Evolutionary conservation across 495 filamentous ascomycete species (phyloP).

Genomic region (Tuber microsphaerosporum): DNA sequence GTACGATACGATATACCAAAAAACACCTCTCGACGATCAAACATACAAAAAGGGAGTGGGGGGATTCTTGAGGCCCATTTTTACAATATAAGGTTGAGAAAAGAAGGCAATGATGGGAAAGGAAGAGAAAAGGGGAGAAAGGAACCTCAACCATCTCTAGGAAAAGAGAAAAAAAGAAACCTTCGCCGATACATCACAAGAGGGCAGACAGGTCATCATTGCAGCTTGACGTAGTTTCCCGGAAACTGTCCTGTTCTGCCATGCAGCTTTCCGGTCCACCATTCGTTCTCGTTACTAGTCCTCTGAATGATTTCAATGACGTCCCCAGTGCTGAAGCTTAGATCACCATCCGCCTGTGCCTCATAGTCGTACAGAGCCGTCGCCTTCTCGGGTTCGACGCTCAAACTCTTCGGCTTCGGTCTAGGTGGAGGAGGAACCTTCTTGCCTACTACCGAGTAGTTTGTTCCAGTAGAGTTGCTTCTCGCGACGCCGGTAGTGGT

Average conservation of each 20-base stretch:
- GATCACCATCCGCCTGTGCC: slow-evolving; percentile 87
- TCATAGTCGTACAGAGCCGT: slow-evolving; percentile 92
- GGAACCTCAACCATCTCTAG: slow-evolving; percentile 21
- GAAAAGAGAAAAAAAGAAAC: slow-evolving; percentile 6
- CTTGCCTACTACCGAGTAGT: slow-evolving; percentile 58
- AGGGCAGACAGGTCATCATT: slow-evolving; percentile 10
- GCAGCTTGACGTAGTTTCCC: slow-evolving; percentile 55
- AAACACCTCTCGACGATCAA: neutral
- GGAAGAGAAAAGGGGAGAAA: slow-evolving; percentile 5
- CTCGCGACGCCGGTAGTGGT: slow-evolving; percentile 47
- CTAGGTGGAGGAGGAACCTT: slow-evolving; percentile 80
- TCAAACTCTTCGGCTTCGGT: slow-evolving; percentile 74
- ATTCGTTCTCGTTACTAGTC: slow-evolving; percentile 86
- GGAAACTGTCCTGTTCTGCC: slow-evolving; percentile 88
- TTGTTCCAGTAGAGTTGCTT: slow-evolving; percentile 51
- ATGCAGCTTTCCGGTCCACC: slow-evolving; percentile 79
- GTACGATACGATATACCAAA: slow-evolving; percentile 2
- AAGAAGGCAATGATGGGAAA: slow-evolving; percentile 1
- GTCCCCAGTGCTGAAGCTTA: slow-evolving; percentile 86
- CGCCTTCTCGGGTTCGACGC: slow-evolving; percentile 66
- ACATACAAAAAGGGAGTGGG: neutral
- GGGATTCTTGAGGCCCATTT: neutral
- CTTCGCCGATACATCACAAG: slow-evolving; percentile 9
- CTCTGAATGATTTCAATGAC: slow-evolving; percentile 77
- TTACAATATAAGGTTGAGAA: neutral